Evolutionary conservation across 352 stramenopile species (phyloP), one percentile per base, ranked within the genome.

Genomic region (Peronospora farinosa): DNA sequence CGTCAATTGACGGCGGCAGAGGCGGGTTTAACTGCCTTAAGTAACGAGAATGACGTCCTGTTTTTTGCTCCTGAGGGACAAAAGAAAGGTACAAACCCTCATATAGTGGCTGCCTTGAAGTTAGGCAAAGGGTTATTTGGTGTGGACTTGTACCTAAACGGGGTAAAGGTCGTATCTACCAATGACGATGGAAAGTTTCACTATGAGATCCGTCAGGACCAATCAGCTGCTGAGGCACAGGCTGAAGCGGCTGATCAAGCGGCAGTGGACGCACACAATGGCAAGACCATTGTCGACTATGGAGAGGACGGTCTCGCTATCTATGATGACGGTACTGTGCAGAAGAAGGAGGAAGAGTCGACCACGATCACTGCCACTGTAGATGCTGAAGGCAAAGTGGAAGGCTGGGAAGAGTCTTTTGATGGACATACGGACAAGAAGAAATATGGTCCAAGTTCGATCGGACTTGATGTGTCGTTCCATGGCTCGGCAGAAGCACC

Each of bases 221-320:
- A 92, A 4, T 49, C 46, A 3, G 57, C 54, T 7, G 62, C 69
- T 0, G 56, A 60, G 9, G 54, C 48, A 4, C 53, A 60, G 13
- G 51, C 72, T 56, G 48, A 51, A 62, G 36, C 28, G 16, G 42
- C 39, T 10, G 63, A 65, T 15, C 55, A 65, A 60, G 54, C 35
- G 31, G 57, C 69, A 3, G 53, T 69, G 12, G 80, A 96, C 52
- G 72, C 86, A 16, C 87, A 97, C 40, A 70, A 81, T 9, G 92
- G 88, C 13, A 97, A 97, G 60, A 84, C 96, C 58, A 92, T 98
- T 47, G 88, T 95, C 2, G 96, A 97, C 56, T 99, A 99, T 53
- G 96, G 95, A 60, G 96, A 99, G 65, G 95, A 98, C 69, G 96
- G 96, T 33, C 71, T 98, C 1, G 96, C 96, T 11, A 98, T 98